Evolutionary conservation across 2,329 filamentous ascomycete genomes (phyloP).

Genomic region (Pyrenochaeta sp.): DNA sequence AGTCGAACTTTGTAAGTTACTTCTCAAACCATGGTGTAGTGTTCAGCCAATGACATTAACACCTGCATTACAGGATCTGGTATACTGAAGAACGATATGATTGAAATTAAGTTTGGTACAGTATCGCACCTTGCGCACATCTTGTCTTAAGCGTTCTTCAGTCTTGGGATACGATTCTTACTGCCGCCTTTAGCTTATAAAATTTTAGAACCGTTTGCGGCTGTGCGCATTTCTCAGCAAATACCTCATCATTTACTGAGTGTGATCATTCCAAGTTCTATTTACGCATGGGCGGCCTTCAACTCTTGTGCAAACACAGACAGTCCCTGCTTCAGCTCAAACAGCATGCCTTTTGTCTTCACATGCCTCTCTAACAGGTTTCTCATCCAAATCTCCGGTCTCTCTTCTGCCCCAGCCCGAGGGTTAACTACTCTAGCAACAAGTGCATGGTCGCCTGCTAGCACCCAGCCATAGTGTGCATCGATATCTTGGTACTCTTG

Average conservation of each 20-base stretch:
- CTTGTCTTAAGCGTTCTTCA: not conserved
- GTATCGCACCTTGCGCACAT: not conserved
- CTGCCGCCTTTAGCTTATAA: too few species aligned
- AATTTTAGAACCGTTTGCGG: too few species aligned
- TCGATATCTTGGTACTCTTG: not conserved
- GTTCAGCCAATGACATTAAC: not conserved
- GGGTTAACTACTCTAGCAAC: not conserved
- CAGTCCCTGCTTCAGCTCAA: not conserved
- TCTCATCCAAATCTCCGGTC: constrained; percentile 1
- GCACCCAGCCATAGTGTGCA: constrained; percentile 15
- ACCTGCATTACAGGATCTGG: not conserved
- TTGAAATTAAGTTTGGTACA: not conserved
- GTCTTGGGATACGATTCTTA: too few species aligned
- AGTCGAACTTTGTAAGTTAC: not conserved
- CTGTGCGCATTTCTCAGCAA: too few species aligned
- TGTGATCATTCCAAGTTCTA: not conserved
- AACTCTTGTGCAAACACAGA: not conserved
- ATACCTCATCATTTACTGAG: too few species aligned
- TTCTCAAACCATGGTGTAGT: not conserved
- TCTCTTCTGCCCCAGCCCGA: not conserved
- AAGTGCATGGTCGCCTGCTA: constrained; percentile 6
- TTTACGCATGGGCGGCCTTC: too few species aligned
- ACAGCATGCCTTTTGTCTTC: not conserved
- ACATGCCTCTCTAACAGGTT: not conserved
- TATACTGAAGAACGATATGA: not conserved